These are phyloP conservation scores for Yamadazyma philogaea DNA, from an alignment of 805 yeast genomes.

Conservation along the genomic window DNA sequence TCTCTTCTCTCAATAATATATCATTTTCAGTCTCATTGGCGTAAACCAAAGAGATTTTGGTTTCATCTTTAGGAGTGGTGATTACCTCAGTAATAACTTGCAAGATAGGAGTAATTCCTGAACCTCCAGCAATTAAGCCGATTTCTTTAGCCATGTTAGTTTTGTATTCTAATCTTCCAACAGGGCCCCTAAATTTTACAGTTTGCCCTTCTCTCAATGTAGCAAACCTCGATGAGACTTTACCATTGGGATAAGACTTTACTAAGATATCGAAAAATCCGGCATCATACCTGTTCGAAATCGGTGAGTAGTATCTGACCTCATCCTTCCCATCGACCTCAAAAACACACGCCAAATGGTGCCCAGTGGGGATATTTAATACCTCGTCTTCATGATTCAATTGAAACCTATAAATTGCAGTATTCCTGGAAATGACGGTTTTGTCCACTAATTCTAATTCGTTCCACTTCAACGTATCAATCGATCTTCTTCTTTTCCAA, in stretches of 20 bases:
- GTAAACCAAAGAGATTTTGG: conserved; percentile 59
- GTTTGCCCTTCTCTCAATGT: conserved; percentile 59
- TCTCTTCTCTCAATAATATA: conserved; percentile 65
- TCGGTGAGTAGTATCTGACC: conserved; percentile 72
- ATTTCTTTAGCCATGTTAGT: conserved; percentile 60
- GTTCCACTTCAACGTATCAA: conserved; percentile 55
- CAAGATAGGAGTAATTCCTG: conserved; percentile 87
- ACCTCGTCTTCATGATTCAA: conserved; percentile 58
- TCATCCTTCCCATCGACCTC: conserved; percentile 49
- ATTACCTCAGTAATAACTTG: conserved; percentile 72
- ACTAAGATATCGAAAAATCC: conserved; percentile 77
- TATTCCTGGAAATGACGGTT: conserved; percentile 66
- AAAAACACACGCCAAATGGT: conserved; percentile 63
- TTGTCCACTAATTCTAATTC: conserved; percentile 69
- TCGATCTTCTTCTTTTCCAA: conserved; percentile 42
- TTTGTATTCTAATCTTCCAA: conserved; percentile 63
- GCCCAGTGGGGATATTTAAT: conserved; percentile 69
- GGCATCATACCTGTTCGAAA: conserved; percentile 62
- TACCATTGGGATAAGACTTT: conserved; percentile 71
- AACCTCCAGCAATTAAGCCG: conserved; percentile 78
- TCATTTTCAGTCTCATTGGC: conserved; percentile 79
- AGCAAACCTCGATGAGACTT: conserved; percentile 66
- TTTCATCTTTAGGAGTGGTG: conserved; percentile 64
- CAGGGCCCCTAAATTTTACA: conserved; percentile 75
- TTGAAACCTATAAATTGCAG: conserved; percentile 73